phyloP scores from a whole-genome alignment of 1,284 basidiomycete species.

The Quambalaria eucalypti region DNA sequence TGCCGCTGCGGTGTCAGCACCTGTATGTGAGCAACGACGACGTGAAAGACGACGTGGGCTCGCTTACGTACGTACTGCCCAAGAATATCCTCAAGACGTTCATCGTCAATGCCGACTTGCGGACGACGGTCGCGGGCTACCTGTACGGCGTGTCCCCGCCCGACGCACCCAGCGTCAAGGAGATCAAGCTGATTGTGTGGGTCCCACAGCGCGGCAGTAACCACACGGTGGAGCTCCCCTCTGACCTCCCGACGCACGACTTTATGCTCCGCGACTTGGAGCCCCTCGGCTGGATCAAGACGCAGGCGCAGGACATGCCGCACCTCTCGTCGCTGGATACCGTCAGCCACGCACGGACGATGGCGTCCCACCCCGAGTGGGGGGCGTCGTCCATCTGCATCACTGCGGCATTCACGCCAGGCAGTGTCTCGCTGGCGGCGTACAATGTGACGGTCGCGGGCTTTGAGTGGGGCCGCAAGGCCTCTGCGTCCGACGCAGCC shows the following conservation, averaged over 20 bases:
- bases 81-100: constrained; percentile 96
- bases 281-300: constrained; percentile 96
- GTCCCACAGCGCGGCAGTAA: constrained; percentile 93
- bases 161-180: constrained; percentile 96
- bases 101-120: constrained; percentile 82
- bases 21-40: constrained; percentile 99
- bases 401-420: constrained; percentile 91
- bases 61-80: constrained; percentile 87
- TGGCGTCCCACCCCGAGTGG: constrained; percentile 92
- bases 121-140: constrained; percentile 90
- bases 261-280: constrained; percentile 89
- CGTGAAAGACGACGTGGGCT: constrained; percentile 90
- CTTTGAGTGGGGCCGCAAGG: constrained; percentile 96
- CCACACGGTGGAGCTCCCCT: constrained; percentile 78
- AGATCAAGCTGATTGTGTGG: constrained; percentile 94
- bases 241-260: constrained; percentile 79
- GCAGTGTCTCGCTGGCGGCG: constrained; percentile 87
- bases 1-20: constrained; percentile 90
- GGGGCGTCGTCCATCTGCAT: constrained; percentile 88
- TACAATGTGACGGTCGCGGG: constrained; percentile 81
- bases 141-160: constrained; percentile 85
- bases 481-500: constrained; percentile 60
- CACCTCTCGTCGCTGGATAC: constrained; percentile 80
- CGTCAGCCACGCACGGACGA: constrained; percentile 88
- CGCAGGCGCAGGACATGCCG: constrained; percentile 57